Evolutionary conservation across 2,329 filamentous ascomycete species (phyloP).

Genomic region (Botrytis medusae): DNA sequence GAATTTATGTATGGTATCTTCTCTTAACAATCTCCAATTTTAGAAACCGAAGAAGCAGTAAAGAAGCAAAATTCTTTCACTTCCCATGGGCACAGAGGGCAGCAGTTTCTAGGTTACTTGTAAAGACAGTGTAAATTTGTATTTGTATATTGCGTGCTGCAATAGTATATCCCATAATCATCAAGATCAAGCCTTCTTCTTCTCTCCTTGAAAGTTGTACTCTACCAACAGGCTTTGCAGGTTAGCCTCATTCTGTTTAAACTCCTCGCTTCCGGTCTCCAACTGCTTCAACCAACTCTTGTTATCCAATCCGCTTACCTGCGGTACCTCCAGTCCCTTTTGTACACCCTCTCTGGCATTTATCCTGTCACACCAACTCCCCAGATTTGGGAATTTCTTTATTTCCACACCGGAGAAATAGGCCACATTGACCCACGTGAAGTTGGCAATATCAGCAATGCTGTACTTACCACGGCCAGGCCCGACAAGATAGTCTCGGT

Average conservation of each 20-base stretch:
- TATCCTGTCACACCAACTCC: conserved; percentile 66
- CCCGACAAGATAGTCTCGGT: conserved; percentile 55
- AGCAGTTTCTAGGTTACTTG: not conserved
- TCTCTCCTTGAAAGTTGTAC: not conserved
- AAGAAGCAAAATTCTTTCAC: too few species aligned
- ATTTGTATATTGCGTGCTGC: not conserved
- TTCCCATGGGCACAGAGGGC: not conserved
- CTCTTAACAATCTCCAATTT: too few species aligned
- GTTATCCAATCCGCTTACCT: conserved; percentile 45
- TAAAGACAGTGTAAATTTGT: not conserved
- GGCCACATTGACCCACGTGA: conserved; percentile 65
- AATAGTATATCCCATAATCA: not conserved
- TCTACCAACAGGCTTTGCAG: conserved; percentile 26
- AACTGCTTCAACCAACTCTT: conserved; percentile 43
- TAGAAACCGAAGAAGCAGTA: too few species aligned
- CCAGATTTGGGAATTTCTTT: conserved; percentile 62
- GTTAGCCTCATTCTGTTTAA: conserved; percentile 46
- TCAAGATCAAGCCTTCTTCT: not conserved
- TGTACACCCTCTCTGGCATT: conserved; percentile 58
- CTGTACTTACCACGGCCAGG: conserved; percentile 55
- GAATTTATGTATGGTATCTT: too few species aligned
- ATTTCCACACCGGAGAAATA: conserved; percentile 63
- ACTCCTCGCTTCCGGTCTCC: conserved; percentile 49
- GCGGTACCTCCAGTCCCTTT: conserved; percentile 63
- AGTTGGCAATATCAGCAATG: conserved; percentile 70